phyloP scores from a whole-genome alignment of 2,329 filamentous ascomycete genomes.

The Cercospora zeina region DNA sequence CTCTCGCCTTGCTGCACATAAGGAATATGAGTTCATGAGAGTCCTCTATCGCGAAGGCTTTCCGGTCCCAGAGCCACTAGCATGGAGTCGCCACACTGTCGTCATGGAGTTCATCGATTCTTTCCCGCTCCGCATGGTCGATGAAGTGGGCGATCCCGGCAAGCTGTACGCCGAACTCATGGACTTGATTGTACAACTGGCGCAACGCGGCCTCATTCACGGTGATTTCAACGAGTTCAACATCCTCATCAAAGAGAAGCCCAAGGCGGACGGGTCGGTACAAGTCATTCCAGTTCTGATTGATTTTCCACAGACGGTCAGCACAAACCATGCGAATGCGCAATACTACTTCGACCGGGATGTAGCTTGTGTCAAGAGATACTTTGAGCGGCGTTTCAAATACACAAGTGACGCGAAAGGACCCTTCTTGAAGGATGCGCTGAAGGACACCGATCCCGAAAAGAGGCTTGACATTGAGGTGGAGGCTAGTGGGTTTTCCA shows the following conservation, averaged over 20 bases:
- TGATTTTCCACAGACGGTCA: slow-evolving; percentile 98
- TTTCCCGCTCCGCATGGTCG: slow-evolving; percentile 86
- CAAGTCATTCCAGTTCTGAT: slow-evolving; percentile 79
- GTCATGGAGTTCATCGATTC: slow-evolving; percentile 94
- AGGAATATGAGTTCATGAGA: slow-evolving; percentile 93
- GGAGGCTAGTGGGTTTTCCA: slow-evolving; percentile 91
- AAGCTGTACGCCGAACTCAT: slow-evolving; percentile 90
- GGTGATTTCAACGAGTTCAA: slow-evolving; percentile 99
- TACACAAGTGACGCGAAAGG: slow-evolving; percentile 81
- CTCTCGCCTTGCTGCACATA: slow-evolving; percentile 85
- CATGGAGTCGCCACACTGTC: slow-evolving; percentile 90
- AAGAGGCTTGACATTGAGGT: slow-evolving; percentile 81
- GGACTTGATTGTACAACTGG: slow-evolving; percentile 77
- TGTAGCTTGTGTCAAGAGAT: slow-evolving; percentile 91
- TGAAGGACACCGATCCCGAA: slow-evolving; percentile 68
- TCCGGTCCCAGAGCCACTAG: slow-evolving; percentile 81
- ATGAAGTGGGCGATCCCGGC: slow-evolving; percentile 78
- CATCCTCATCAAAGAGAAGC: slow-evolving; percentile 79
- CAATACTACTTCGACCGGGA: slow-evolving; percentile 98
- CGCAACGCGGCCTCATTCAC: slow-evolving; percentile 86
- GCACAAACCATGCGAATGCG: slow-evolving; percentile 88
- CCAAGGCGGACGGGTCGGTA: slow-evolving; percentile 40
- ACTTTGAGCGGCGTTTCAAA: slow-evolving; percentile 85
- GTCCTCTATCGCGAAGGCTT: slow-evolving; percentile 81
- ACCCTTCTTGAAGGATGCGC: slow-evolving; percentile 81